Evolutionary conservation across 1,139 yeast genomes (phyloP).

Genomic region (Yamadazyma siamensis): DNA sequence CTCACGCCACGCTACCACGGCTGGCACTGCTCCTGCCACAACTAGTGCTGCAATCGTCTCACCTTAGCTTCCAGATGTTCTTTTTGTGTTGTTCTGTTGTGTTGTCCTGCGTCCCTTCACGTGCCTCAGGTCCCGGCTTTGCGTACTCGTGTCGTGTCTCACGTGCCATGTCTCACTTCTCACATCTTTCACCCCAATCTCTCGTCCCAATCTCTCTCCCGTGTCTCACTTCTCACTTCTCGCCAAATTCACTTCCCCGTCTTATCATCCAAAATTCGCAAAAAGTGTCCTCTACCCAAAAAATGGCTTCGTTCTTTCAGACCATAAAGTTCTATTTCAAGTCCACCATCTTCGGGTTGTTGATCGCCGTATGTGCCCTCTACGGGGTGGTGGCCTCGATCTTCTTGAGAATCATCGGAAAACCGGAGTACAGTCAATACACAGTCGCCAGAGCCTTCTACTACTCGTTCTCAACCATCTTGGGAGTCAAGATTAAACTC

Average conservation of each 20-base stretch:
- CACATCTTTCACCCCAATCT: not conserved
- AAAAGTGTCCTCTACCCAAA: conserved; percentile 1
- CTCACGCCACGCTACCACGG: too few species aligned
- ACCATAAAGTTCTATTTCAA: conserved; percentile 49
- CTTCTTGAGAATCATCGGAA: conserved; percentile 63
- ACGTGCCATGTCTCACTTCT: too few species aligned
- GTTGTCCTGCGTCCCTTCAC: too few species aligned
- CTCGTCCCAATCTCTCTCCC: not conserved
- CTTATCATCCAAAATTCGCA: too few species aligned
- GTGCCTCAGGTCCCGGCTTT: too few species aligned
- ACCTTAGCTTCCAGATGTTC: too few species aligned
- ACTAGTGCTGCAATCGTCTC: too few species aligned
- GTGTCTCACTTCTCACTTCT: not conserved
- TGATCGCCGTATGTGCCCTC: conserved; percentile 59
- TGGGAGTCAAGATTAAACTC: conserved; percentile 70
- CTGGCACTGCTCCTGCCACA: too few species aligned
- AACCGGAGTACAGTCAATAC: conserved; percentile 82
- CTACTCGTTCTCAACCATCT: conserved; percentile 49
- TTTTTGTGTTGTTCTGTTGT: too few species aligned
- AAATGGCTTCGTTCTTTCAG: conserved; percentile 9
- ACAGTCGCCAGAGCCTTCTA: conserved; percentile 84
- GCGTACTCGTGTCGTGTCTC: too few species aligned
- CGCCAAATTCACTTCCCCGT: conserved; percentile 1
- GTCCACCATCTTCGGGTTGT: conserved; percentile 48
- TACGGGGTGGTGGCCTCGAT: conserved; percentile 80